Conservation (phyloP, 768 basidiomycete species). For the Dacryopinax primogenitus region DNA sequence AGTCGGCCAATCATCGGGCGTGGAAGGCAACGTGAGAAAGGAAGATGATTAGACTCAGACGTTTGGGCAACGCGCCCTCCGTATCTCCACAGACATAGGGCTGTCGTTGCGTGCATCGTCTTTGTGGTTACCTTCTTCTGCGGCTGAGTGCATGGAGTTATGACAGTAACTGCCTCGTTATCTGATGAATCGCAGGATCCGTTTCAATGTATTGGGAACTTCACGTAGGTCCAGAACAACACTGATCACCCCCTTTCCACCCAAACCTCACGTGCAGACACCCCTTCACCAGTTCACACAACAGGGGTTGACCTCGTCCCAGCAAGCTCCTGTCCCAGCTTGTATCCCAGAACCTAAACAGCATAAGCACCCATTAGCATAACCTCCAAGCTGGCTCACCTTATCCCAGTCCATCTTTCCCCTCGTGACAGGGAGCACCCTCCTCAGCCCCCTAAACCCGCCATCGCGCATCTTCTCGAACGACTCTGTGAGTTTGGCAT, state of each 20-base stretch:
- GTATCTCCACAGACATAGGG: background rate
- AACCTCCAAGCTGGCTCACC: conserved; percentile 31
- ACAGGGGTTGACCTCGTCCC: conserved; percentile 27
- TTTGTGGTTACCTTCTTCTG: too few relatives aligned
- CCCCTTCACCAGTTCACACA: background rate
- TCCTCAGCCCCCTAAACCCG: conserved; percentile 79
- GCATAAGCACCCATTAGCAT: background rate
- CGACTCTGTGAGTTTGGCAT: conserved; percentile 61
- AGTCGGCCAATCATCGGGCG: background rate
- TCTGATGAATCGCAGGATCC: too few relatives aligned
- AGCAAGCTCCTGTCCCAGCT: conserved; percentile 61
- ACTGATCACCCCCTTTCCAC: background rate
- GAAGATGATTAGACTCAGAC: background rate
- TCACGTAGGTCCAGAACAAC: background rate
- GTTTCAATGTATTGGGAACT: too few relatives aligned
- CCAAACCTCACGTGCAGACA: background rate
- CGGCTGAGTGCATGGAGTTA: too few relatives aligned
- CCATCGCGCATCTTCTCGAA: conserved; percentile 88
- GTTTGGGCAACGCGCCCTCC: background rate
- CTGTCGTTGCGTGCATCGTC: background rate
- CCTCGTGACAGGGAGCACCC: conserved; percentile 82
- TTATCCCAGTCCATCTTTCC: conserved; percentile 96
- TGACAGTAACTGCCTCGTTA: too few relatives aligned
- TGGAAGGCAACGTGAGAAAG: background rate
- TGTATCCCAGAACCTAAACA: conserved; percentile 44